phyloP scores from a whole-genome alignment of 2,329 filamentous ascomycete species.

The Colletotrichum scovillei region DNA sequence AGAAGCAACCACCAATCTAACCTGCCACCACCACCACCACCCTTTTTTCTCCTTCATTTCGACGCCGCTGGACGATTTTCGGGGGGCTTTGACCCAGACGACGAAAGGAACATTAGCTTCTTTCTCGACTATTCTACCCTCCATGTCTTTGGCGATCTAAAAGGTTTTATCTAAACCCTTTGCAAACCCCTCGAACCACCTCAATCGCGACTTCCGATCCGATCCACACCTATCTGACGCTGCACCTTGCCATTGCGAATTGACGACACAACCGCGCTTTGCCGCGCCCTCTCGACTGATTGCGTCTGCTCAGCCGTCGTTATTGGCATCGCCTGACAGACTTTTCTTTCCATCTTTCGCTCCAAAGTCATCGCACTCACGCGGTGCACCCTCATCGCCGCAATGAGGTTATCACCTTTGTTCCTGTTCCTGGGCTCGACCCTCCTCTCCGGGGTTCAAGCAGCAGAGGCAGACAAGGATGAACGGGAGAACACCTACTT shows the following conservation, averaged over 20 bases:
- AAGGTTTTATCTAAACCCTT: conserved; percentile 28
- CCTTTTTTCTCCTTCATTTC: conserved; percentile 10
- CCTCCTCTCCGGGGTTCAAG: conserved; percentile 52
- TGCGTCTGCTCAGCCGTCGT: neutral
- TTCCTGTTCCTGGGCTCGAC: conserved; percentile 60
- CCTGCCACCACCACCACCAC: neutral
- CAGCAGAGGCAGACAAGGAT: conserved; percentile 50
- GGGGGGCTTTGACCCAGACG: conserved; percentile 28
- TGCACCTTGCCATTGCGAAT: conserved; percentile 7
- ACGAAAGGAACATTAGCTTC: conserved; percentile 23
- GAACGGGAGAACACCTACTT: conserved; percentile 65
- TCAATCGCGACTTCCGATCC: conserved; percentile 12
- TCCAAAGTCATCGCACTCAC: conserved; percentile 8
- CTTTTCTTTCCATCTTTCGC: neutral
- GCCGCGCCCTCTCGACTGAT: conserved; percentile 4
- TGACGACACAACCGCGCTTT: conserved; percentile 23
- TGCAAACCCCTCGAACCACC: conserved; percentile 20
- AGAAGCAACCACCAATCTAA: conserved; percentile 23
- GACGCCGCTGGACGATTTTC: conserved; percentile 34
- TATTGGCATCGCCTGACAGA: neutral
- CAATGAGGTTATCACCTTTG: conserved; percentile 59
- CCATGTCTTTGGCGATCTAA: conserved; percentile 30
- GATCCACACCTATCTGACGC: conserved; percentile 24
- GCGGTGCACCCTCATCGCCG: conserved; percentile 36
- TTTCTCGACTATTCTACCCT: conserved; percentile 17